Conservation (phyloP, 2,329 filamentous ascomycete species). For the Fusarium sublunatum region DNA sequence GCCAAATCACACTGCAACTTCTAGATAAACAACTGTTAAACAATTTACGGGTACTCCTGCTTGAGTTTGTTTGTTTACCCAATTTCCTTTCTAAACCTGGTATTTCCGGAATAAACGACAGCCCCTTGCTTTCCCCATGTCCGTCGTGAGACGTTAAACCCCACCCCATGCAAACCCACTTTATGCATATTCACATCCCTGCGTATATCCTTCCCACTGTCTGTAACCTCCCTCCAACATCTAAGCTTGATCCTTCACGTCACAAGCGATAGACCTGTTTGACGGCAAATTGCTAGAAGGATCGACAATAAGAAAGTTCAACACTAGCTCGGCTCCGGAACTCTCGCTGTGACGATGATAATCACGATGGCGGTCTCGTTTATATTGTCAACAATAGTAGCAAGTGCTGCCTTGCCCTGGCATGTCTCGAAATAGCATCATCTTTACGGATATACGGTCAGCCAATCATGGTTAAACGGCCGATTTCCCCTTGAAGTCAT, state of each 20-base stretch:
- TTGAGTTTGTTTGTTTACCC: conserved; percentile 11
- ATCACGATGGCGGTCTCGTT: conserved; percentile 31
- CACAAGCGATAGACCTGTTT: conserved; percentile 16
- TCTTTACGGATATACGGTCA: not conserved
- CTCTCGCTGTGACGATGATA: not conserved
- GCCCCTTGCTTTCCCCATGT: conserved; percentile 22
- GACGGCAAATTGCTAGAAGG: conserved; percentile 30
- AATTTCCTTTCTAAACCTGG: conserved; percentile 8
- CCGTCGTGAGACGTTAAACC: conserved; percentile 33
- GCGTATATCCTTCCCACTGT: conserved; percentile 14
- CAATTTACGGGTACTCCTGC: not conserved
- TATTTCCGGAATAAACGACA: conserved; percentile 31
- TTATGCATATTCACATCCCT: conserved; percentile 40
- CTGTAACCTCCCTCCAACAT: conserved; percentile 10
- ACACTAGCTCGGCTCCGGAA: conserved; percentile 8
- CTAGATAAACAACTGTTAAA: no score
- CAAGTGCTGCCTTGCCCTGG: conserved; percentile 27
- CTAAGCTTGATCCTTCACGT: conserved; percentile 12
- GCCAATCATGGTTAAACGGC: conserved; percentile 1
- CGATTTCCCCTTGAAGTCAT: not conserved
- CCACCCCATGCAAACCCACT: conserved; percentile 32
- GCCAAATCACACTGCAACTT: no score
- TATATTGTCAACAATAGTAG: conserved; percentile 19
- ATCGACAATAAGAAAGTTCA: conserved; percentile 23
- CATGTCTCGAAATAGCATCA: conserved; percentile 31